Evolutionary conservation across 148 eudicot species (phyloP).

Genomic region (Rhododendron mucronatum): DNA sequence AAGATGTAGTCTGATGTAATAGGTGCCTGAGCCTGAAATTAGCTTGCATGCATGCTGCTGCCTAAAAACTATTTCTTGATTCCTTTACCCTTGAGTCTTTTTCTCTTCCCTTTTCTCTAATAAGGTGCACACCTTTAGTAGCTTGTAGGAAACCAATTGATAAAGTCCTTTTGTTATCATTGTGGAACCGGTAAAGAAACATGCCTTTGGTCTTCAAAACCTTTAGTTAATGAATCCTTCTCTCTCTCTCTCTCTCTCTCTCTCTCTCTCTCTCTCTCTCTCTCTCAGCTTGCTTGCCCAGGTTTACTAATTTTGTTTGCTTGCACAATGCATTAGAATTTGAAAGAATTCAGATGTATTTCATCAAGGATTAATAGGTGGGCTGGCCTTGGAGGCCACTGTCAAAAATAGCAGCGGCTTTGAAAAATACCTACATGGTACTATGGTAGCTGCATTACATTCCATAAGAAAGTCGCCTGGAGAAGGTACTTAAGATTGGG

Average conservation of each 20-base stretch:
- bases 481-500: conserved; percentile 48
- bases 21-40: not conserved
- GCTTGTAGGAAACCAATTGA: not conserved
- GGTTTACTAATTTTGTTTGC: too few relatives aligned
- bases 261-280: not conserved
- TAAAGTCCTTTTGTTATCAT: not conserved
- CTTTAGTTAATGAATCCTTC: not conserved
- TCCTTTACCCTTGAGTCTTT: not conserved
- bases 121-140: not conserved
- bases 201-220: not conserved
- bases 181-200: not conserved
- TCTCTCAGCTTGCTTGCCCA: too few relatives aligned
- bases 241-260: not conserved
- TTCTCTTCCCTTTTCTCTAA: not conserved
- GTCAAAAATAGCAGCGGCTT: conserved; percentile 80
- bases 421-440: conserved; percentile 67
- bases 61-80: not conserved
- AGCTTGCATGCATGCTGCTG: too few relatives aligned
- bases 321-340: too few relatives aligned
- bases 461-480: conserved; percentile 49
- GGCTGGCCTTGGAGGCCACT: conserved; percentile 98
- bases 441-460: conserved; percentile 78
- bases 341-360: too few relatives aligned
- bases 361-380: conserved; percentile 36
- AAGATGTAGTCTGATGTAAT: not conserved